Conservation (phyloP, 257 asterid genomes). For the Forsythia viridissima region DNA sequence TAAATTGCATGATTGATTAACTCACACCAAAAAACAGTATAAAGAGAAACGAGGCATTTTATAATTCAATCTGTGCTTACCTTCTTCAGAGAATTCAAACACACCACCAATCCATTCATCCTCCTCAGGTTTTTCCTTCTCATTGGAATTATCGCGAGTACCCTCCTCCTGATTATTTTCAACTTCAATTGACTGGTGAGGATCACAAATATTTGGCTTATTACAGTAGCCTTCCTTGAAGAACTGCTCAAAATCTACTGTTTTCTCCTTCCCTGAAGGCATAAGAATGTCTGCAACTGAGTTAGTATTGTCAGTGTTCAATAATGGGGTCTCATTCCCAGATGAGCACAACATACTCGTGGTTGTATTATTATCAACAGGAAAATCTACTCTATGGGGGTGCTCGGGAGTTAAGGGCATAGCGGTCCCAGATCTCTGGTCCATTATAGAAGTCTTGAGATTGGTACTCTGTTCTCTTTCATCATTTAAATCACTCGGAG, state of each 20-base stretch:
- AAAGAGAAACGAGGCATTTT: constrained; percentile 6
- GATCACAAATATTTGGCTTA: constrained; percentile 32
- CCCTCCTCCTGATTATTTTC: constrained; percentile 27
- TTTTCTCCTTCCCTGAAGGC: constrained; percentile 25
- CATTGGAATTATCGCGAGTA: constrained; percentile 24
- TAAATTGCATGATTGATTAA: not conserved
- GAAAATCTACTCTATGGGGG: constrained; percentile 16
- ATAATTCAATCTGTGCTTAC: constrained; percentile 24
- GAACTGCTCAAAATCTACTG: constrained; percentile 40
- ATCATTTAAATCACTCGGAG: constrained; percentile 22
- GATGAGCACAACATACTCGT: constrained; percentile 34
- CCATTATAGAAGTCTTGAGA: constrained; percentile 23
- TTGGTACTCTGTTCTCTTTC: constrained; percentile 25
- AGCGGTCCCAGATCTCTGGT: constrained; percentile 28
- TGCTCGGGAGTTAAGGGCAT: constrained; percentile 26
- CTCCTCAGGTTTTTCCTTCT: constrained; percentile 47
- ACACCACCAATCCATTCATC: constrained; percentile 68
- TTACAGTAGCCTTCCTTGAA: constrained; percentile 54
- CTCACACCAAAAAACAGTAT: not conserved
- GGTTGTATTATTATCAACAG: constrained; percentile 22
- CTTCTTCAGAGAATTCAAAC: constrained; percentile 70
- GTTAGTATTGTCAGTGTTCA: constrained; percentile 28
- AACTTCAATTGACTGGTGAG: constrained; percentile 26
- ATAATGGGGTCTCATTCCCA: constrained; percentile 30
- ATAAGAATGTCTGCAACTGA: constrained; percentile 20